A percentile compares a stretch with the other conserved stretches of the same genome.
Conservation (phyloP, 179 eudicot genomes). For the Silene vulgaris region DNA sequence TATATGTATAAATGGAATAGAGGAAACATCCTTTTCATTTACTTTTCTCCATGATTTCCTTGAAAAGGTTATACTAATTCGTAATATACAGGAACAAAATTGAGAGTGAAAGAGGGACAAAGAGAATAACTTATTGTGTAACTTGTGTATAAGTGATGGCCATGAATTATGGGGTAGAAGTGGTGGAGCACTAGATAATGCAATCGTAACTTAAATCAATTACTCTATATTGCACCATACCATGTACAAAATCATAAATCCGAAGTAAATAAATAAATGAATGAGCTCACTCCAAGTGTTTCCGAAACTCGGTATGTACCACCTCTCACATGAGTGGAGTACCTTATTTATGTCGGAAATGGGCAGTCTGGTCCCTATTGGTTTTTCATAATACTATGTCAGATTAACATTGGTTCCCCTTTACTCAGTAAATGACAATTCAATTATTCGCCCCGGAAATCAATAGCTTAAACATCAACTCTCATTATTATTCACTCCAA, state of each 20-base stretch:
- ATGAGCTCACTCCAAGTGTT: too few species aligned
- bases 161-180: constrained; percentile 22
- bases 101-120: constrained; percentile 13
- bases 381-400: too few species aligned
- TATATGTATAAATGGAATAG: neutral
- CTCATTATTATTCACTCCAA: too few species aligned
- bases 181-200: constrained; percentile 31
- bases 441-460: too few species aligned
- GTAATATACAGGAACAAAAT: neutral
- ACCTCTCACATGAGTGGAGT: too few species aligned
- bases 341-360: too few species aligned
- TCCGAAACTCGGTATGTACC: too few species aligned
- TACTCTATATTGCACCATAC: constrained; percentile 12
- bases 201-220: constrained; percentile 10
- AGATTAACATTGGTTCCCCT: too few species aligned
- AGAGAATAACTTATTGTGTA: constrained; percentile 5
- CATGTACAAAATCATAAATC: neutral
- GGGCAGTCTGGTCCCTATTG: too few species aligned
- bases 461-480: too few species aligned
- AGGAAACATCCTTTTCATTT: constrained; percentile 24
- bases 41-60: constrained; percentile 7
- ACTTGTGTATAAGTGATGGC: constrained; percentile 11
- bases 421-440: too few species aligned
- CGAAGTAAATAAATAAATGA: neutral
- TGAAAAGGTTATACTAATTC: neutral